phyloP scores from a whole-genome alignment of 1,284 basidiomycete species.

The Omphalotus olearius region DNA sequence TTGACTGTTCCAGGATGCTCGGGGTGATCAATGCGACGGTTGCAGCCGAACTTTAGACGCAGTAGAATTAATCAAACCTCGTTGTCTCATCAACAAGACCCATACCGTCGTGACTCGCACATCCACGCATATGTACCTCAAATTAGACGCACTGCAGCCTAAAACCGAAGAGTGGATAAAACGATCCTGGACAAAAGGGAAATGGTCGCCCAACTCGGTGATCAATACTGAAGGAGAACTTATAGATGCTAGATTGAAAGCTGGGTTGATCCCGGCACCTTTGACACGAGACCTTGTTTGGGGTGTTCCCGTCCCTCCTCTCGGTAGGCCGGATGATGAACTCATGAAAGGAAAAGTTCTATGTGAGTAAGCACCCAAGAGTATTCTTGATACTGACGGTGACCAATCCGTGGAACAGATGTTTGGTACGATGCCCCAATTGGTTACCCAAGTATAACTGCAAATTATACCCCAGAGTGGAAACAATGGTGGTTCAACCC shows the following conservation, averaged over 20 bases:
- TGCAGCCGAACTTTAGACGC: conserved; percentile 93
- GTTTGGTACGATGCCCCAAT: conserved; percentile 98
- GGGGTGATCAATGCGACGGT: conserved; percentile 97
- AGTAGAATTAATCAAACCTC: conserved; percentile 91
- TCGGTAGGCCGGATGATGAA: conserved; percentile 69
- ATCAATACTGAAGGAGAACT: conserved; percentile 86
- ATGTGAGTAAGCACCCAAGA: conserved; percentile 55
- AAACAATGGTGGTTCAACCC: conserved; percentile 97
- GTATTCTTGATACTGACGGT: conserved; percentile 11
- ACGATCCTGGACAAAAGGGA: conserved; percentile 72
- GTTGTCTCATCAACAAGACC: conserved; percentile 83
- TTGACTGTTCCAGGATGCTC: conserved; percentile 67
- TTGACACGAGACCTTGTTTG: conserved; percentile 94
- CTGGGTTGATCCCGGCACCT: conserved; percentile 85
- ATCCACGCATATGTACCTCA: conserved; percentile 95
- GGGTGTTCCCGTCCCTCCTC: conserved; percentile 89
- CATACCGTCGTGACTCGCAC: conserved; percentile 75
- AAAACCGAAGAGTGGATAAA: conserved; percentile 88
- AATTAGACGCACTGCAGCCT: conserved; percentile 82
- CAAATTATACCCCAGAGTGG: conserved; percentile 94
- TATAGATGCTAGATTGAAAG: conserved; percentile 87
- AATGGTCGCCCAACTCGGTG: conserved; percentile 92
- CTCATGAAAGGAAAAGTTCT: conserved; percentile 95
- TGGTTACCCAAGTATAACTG: conserved; percentile 97
- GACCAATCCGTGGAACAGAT: conserved; percentile 39